phyloP scores from a whole-genome alignment of 2,329 filamentous ascomycete genomes.

The Chaetomium strumarium region DNA sequence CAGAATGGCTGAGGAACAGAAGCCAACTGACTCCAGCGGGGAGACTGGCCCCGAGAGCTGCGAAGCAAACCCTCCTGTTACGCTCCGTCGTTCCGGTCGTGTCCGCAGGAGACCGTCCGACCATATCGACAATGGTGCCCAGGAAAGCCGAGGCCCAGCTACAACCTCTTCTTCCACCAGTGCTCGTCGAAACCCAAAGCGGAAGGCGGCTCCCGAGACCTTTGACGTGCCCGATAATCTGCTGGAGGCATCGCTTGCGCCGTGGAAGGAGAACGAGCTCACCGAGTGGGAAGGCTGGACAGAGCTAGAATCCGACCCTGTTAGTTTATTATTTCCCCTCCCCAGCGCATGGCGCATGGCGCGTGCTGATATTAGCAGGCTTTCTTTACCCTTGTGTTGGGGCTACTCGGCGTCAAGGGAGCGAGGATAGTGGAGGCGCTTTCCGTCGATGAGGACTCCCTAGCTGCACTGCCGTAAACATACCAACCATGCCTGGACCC shows the following conservation, averaged over 20 bases:
- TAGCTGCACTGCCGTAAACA: slow-evolving; percentile 57
- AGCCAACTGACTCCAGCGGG: not conserved
- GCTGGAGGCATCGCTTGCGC: slow-evolving; percentile 41
- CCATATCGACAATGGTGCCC: slow-evolving; percentile 1
- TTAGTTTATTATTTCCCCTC: slow-evolving; percentile 37
- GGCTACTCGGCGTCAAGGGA: slow-evolving; percentile 67
- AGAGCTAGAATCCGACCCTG: slow-evolving; percentile 86
- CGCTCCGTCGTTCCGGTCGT: slow-evolving; percentile 18
- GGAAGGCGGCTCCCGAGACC: slow-evolving; percentile 25
- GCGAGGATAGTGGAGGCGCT: slow-evolving; percentile 74
- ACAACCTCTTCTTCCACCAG: not conserved
- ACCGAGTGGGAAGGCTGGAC: slow-evolving; percentile 66
- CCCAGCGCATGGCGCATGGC: not conserved
- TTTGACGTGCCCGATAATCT: slow-evolving; percentile 35
- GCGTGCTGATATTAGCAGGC: slow-evolving; percentile 42
- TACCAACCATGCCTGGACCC: not conserved
- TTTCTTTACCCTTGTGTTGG: slow-evolving; percentile 80
- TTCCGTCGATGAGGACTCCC: slow-evolving; percentile 59
- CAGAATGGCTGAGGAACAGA: not conserved
- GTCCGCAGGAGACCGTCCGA: slow-evolving; percentile 9
- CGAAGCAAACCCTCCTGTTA: not conserved
- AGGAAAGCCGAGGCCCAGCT: not conserved
- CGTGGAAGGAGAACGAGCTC: slow-evolving; percentile 47
- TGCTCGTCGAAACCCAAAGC: slow-evolving; percentile 20
- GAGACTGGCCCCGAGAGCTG: not conserved